Base-by-base conservation (phyloP, 345 rosid genomes). In the Cochlearia excelsa region DNA sequence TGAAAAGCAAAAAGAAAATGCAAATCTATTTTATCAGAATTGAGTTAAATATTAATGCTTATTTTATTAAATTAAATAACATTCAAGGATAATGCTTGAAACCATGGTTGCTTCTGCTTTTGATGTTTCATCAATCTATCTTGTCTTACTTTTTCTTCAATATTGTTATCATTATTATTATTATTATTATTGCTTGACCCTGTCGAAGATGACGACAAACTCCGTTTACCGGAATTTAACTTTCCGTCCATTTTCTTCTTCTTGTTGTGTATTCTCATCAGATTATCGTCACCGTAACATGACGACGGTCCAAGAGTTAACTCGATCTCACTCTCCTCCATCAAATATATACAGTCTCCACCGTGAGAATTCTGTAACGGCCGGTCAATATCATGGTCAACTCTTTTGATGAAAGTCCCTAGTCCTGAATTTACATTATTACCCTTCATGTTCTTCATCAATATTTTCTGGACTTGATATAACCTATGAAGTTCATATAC, bases 401-500 rank as follows among this genome's bases (percentile, higher is more conserved):
- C 75, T 63, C 55, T 51, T 65, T 31, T 58, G 50, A 71, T 64
- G 65, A 49, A 63, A 3, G 38, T 26, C 34, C 59, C 68, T 37
- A 46, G 30, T 38, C 51, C 39, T 57, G 60, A 42, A 16, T 45
- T 57, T n/a, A 55, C 43, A 70, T 57, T 37, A 44, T 67, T 73
- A 58, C 39, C 60, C 30, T 66, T 72, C 46, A 70, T 74, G 74
- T 69, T 86, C 67, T 77, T 75, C 99, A 89, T 93, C 77, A 89
- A 43, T 45, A 72, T 64, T 77, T 86, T 93, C 70, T 93, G 99
- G 54, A 82, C 80, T 74, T 74, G 70, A 73, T 93, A 93, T 29
- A 89, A 77, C 49, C 97, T 85, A 65, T 93, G 99, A 46, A 93
- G 95, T 75, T 93, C 99, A 54, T 71, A 51, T 7, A 93, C 88